Percentiles rank a stretch among this genome's conserved stretches.
Evolutionary conservation across 345 rosid species (phyloP).

Genomic region (Eucalyptus tenuipes): DNA sequence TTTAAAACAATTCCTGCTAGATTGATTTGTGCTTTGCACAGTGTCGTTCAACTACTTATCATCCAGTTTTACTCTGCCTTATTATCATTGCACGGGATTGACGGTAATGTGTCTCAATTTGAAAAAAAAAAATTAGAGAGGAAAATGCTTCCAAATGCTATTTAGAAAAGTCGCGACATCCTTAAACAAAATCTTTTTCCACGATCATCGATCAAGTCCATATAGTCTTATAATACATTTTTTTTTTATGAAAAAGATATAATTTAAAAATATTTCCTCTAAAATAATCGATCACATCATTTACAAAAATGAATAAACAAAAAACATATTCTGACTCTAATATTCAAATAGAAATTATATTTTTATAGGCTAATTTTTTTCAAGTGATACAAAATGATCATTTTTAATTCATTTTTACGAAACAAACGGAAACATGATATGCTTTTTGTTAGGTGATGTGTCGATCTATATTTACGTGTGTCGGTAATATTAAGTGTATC

Average conservation of each 20-base stretch:
- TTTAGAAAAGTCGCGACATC: not conserved
- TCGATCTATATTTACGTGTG: fast-evolving
- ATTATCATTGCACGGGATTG: not conserved
- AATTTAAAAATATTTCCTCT: not conserved
- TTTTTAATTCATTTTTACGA: not conserved
- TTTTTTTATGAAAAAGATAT: not conserved
- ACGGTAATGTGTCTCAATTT: not conserved
- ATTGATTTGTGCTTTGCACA: fast-evolving
- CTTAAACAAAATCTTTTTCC: not conserved
- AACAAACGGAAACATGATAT: fast-evolving
- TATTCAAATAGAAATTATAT: not conserved
- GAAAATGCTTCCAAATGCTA: not conserved
- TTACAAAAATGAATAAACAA: not conserved
- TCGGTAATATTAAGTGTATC: not conserved
- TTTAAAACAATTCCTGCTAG: fast-evolving
- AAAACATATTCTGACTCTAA: not conserved
- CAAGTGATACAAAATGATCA: fast-evolving
- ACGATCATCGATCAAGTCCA: fast-evolving
- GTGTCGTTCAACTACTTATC: fast-evolving
- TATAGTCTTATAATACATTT: not conserved
- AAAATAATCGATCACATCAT: not conserved
- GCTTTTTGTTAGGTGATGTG: not conserved
- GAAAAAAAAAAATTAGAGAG: not conserved
- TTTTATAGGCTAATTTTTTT: not conserved
- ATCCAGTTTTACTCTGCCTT: fast-evolving